A percentile compares a stretch with the other conserved stretches of the same genome.
Conservation (phyloP, 352 stramenopile species). For the Aphanomyces astaci region DNA sequence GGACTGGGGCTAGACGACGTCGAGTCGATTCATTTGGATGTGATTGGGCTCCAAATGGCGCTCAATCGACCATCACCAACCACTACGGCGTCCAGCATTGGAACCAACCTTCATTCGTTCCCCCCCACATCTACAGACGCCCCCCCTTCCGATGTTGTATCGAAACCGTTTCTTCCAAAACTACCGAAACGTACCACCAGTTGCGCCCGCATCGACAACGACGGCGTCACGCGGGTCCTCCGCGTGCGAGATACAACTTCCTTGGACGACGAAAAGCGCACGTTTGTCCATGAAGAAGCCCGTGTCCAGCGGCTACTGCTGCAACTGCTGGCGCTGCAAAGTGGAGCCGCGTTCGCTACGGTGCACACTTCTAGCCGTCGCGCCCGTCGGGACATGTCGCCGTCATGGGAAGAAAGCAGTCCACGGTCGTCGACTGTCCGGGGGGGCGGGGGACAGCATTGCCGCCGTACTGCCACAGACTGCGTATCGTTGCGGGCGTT, state of each 20-base stretch:
- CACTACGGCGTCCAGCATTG: neutral
- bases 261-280: slow-evolving; percentile 4
- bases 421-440: too few relatives aligned
- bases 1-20: slow-evolving; percentile 16
- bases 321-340: slow-evolving; percentile 14
- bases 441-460: too few relatives aligned
- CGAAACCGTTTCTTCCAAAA: slow-evolving; percentile 13
- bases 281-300: slow-evolving; percentile 17
- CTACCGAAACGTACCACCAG: slow-evolving; percentile 4
- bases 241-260: slow-evolving; percentile 10
- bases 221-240: slow-evolving; percentile 19
- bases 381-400: too few relatives aligned
- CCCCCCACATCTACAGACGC: too few relatives aligned
- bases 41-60: slow-evolving; percentile 1
- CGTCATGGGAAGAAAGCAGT: too few relatives aligned
- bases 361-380: neutral
- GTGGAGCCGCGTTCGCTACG: neutral
- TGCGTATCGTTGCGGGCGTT: too few relatives aligned
- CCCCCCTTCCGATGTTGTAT: neutral
- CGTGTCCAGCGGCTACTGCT: slow-evolving; percentile 4
- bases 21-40: slow-evolving; percentile 14
- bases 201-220: slow-evolving; percentile 12
- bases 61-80: neutral
- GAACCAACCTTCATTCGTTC: too few relatives aligned
- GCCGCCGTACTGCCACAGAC: too few relatives aligned